phyloP scores from a whole-genome alignment of 352 stramenopile species.

The Saprolegnia parasitica region DNA sequence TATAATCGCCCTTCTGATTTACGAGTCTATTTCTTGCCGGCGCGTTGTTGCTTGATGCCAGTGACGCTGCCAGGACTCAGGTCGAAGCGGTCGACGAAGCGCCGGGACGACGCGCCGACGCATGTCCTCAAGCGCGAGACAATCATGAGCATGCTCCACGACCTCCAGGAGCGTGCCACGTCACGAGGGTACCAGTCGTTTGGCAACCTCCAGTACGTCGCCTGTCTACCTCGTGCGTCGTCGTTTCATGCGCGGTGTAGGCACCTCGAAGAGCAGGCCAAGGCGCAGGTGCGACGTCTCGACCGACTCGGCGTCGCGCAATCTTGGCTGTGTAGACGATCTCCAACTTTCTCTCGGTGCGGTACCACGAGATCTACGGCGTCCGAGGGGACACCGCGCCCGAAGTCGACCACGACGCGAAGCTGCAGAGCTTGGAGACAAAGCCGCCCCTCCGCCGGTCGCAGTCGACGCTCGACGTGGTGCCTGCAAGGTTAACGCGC shows the following conservation, averaged over 20 bases:
- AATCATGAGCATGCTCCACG: constrained; percentile 10
- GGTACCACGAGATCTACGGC: constrained; percentile 26
- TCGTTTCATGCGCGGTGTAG: background rate
- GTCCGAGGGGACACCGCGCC: background rate
- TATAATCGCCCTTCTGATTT: too few relatives aligned
- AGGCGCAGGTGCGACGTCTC: constrained; percentile 25
- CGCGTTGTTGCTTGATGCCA: background rate
- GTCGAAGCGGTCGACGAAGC: background rate
- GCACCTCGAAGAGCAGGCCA: constrained; percentile 8
- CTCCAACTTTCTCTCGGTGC: constrained; percentile 16
- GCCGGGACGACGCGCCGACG: background rate
- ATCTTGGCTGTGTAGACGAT: constrained; percentile 26
- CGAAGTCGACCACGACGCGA: background rate
- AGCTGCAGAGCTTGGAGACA: background rate
- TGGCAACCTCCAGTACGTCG: constrained; percentile 11
- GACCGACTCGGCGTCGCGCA: too few relatives aligned
- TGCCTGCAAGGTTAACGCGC: background rate
- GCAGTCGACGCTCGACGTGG: background rate
- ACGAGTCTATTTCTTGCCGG: background rate
- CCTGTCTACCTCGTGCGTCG: background rate
- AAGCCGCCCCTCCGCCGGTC: background rate
- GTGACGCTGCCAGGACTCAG: background rate
- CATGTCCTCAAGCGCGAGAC: background rate
- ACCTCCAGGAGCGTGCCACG: background rate
- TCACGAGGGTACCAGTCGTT: constrained; percentile 1